Evolutionary conservation across 306 rosid genomes (phyloP).

Genomic region (Biancaea sappan): DNA sequence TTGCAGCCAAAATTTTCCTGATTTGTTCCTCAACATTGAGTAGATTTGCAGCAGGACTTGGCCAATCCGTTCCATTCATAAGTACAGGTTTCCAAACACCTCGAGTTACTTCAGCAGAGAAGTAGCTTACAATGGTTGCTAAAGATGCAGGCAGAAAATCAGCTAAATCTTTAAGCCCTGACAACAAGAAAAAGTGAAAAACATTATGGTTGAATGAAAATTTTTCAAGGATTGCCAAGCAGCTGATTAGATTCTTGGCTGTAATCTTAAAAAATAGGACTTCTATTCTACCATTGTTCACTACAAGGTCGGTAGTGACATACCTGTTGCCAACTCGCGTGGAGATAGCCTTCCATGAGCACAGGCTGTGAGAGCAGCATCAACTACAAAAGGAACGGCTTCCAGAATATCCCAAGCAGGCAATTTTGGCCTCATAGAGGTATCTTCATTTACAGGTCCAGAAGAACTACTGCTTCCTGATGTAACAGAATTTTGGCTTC

Average conservation of each 20-base stretch:
- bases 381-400: slow-evolving; percentile 92
- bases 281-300: neutral
- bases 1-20: slow-evolving; percentile 84
- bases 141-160: slow-evolving; percentile 96
- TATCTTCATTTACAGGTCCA: slow-evolving; percentile 71
- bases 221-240: neutral
- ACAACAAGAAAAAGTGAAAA: slow-evolving; percentile 1
- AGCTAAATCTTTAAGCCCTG: slow-evolving; percentile 97
- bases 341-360: slow-evolving; percentile 94
- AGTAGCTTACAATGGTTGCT: slow-evolving; percentile 88
- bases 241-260: neutral
- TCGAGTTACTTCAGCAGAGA: slow-evolving; percentile 94
- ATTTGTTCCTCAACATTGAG: slow-evolving; percentile 87
- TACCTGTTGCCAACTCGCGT: slow-evolving; percentile 96
- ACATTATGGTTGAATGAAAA: neutral
- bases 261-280: neutral
- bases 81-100: slow-evolving; percentile 91
- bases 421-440: slow-evolving; percentile 72
- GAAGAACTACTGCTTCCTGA: slow-evolving; percentile 89
- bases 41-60: slow-evolving; percentile 95
- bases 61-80: slow-evolving; percentile 99
- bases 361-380: slow-evolving; percentile 95
- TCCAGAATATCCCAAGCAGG: slow-evolving; percentile 99
- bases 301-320: slow-evolving; percentile 19
- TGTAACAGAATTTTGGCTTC: slow-evolving; percentile 57